Evolutionary conservation across 106 monocot species (phyloP).

Genomic region (Chionographis japonica): DNA sequence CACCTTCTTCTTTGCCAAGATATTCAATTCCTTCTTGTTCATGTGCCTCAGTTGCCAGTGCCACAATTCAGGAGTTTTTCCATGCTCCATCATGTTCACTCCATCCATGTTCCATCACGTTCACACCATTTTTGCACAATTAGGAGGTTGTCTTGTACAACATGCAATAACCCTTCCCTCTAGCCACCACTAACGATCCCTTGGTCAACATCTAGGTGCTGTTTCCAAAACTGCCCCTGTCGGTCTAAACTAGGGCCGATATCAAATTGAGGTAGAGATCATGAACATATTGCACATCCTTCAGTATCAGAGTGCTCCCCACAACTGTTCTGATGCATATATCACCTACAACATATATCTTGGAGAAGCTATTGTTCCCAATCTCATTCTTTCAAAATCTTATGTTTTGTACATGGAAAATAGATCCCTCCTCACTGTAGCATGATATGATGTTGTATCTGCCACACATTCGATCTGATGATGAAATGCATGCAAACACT

Average conservation of each 20-base stretch:
- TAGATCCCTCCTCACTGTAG: no score
- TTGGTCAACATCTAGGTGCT: not conserved
- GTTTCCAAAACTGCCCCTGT: not conserved
- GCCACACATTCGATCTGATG: no score
- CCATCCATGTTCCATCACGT: not conserved
- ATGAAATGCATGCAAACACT: no score
- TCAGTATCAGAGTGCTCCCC: no score
- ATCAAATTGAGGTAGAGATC: not conserved
- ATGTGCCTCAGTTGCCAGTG: not conserved
- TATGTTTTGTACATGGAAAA: no score
- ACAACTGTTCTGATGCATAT: no score
- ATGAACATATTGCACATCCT: not conserved
- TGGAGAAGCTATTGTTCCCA: no score
- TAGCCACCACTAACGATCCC: not conserved
- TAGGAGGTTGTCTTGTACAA: not conserved
- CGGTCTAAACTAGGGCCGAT: not conserved
- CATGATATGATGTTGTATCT: no score
- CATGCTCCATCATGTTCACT: not conserved
- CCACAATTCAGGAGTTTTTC: not conserved
- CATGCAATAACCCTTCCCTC: not conserved
- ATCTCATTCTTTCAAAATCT: no score
- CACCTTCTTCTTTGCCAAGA: not conserved
- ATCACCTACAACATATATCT: no score
- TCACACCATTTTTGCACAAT: not conserved
- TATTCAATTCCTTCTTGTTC: slow-evolving; percentile 4